A percentile compares a stretch with the other conserved stretches of the same genome.
Evolutionary conservation across 306 rosid species (phyloP).

Genomic region (Citrullus amarus): DNA sequence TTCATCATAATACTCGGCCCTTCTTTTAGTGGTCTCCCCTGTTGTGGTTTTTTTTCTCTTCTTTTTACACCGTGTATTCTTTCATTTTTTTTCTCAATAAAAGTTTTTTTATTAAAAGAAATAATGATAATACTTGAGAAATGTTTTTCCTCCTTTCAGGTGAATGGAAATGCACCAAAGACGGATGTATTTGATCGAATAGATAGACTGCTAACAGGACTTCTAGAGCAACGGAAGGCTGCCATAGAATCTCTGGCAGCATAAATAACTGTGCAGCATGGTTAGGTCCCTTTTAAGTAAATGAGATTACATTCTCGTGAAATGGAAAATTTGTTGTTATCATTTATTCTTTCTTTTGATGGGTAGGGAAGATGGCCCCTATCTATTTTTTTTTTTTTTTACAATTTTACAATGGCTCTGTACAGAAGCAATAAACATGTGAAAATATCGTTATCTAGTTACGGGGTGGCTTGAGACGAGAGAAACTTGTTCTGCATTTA

Average conservation of each 20-base stretch:
- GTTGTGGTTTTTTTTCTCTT: no score
- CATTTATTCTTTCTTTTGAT: not conserved
- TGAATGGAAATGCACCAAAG: conserved; percentile 45
- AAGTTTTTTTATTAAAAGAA: no score
- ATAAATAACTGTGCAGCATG: conserved; percentile 19
- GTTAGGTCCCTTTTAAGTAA: not conserved
- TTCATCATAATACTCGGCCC: not conserved
- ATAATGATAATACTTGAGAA: not conserved
- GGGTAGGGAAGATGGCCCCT: not conserved
- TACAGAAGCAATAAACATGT: not conserved
- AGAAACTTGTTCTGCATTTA: not conserved
- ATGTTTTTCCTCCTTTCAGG: conserved; percentile 21
- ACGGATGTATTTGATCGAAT: conserved; percentile 62
- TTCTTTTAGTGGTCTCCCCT: not conserved
- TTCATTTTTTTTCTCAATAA: no score
- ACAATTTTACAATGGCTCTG: not conserved
- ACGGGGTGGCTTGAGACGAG: not conserved
- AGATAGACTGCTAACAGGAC: conserved; percentile 35
- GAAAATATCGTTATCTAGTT: not conserved
- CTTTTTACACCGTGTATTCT: no score
- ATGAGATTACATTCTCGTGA: not conserved
- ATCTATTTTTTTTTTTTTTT: not conserved
- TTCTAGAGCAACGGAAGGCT: conserved; percentile 40
- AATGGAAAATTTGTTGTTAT: not conserved
- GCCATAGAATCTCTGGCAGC: conserved; percentile 40